Evolutionary conservation across 352 stramenopile genomes (phyloP).

Genomic region (Aphanomyces astaci): DNA sequence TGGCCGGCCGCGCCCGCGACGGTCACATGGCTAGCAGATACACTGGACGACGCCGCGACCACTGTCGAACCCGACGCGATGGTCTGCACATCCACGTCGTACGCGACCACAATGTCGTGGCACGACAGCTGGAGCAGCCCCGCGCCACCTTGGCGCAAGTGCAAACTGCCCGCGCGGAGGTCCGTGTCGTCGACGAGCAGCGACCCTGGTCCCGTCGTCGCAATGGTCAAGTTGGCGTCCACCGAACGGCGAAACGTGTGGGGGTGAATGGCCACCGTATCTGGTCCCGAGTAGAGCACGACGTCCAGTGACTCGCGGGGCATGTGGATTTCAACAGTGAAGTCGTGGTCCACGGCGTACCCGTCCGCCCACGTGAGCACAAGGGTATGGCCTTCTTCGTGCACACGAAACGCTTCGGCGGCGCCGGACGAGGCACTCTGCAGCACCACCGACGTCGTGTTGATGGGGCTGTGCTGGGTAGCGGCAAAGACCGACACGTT

Average conservation of each 20-base stretch:
- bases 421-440: not conserved
- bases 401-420: not conserved
- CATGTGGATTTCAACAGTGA: not conserved
- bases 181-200: not conserved
- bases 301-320: not conserved
- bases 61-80: not conserved
- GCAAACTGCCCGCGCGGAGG: not conserved
- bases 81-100: not conserved
- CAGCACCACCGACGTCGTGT: not conserved
- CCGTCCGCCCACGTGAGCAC: not conserved
- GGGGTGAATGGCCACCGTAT: not conserved
- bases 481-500: not conserved
- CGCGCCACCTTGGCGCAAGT: not conserved
- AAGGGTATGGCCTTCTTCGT: not conserved
- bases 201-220: not conserved
- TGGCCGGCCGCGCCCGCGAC: not conserved
- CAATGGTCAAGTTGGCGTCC: not conserved
- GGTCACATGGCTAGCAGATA: not conserved
- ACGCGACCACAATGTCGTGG: not conserved
- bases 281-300: not conserved
- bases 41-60: not conserved
- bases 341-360: not conserved
- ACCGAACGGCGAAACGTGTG: not conserved
- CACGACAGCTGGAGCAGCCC: not conserved
- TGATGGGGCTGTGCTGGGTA: not conserved